phyloP scores from a whole-genome alignment of 306 rosid genomes.

The Herpetospermum pedunculosum region DNA sequence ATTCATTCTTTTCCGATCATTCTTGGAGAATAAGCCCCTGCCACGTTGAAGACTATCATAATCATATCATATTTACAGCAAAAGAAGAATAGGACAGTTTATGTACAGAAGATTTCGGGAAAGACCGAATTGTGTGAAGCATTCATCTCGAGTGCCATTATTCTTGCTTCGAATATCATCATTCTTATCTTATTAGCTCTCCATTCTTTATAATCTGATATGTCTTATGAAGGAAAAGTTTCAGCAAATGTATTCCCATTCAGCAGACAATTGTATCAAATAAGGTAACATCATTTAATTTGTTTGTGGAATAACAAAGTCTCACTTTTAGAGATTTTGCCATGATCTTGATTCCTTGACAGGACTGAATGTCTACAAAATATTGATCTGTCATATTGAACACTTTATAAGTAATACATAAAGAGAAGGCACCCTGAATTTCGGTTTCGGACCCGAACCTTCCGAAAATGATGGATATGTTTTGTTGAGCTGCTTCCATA shows the following conservation, averaged over 20 bases:
- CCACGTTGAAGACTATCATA: slow-evolving; percentile 20
- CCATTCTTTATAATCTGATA: slow-evolving; percentile 3
- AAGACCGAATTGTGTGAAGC: slow-evolving; percentile 33
- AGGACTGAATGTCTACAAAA: background rate
- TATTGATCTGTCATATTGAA: background rate
- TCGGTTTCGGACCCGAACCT: background rate
- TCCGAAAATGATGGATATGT: background rate
- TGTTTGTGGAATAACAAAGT: background rate
- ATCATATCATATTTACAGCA: slow-evolving; percentile 27
- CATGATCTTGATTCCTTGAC: background rate
- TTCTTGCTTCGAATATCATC: slow-evolving; percentile 12
- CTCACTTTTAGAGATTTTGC: background rate
- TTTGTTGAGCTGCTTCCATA: background rate
- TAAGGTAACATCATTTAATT: background rate
- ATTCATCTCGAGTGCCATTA: slow-evolving; percentile 47
- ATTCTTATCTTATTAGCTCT: background rate
- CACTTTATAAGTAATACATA: background rate
- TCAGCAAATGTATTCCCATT: background rate
- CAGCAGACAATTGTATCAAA: background rate
- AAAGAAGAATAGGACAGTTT: slow-evolving; percentile 19
- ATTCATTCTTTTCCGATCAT: slow-evolving; percentile 69
- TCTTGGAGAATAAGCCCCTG: slow-evolving; percentile 77
- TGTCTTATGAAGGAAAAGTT: background rate
- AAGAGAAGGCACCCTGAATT: background rate
- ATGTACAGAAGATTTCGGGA: slow-evolving; percentile 3